Base-by-base conservation (phyloP, 805 yeast species). In the Pichia ethanolica region DNA sequence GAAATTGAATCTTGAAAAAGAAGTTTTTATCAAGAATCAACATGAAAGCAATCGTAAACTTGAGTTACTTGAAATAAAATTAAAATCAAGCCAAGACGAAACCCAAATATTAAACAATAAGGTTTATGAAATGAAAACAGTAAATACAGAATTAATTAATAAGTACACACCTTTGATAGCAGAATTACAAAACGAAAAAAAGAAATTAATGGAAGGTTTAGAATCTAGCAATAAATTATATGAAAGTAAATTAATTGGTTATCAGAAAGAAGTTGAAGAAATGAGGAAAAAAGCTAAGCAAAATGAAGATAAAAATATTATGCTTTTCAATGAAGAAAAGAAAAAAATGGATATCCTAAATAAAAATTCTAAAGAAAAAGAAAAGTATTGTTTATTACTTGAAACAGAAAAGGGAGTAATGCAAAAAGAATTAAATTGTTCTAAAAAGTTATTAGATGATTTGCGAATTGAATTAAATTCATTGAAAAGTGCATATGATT, bases 91-190 rank as follows among this genome's bases (percentile, higher is more conserved):
- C n/a, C 8, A 38, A 30, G 13, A 20, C 8, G 44, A 40, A 7
- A 14, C 47, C 11, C 3, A 25, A 27, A 32, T 7, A 5, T 5
- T 51, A 2, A 47, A 34, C 9, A 43, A 47, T 13, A 43, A 49
- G 9, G 25, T 54, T 14, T 8, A 65, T 41, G 68, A 70, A 52
- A 39, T 71, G 20, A 58, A 64, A 25, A 64, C 71, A 1, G 73
- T 70, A 52, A 56, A 56, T 20, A 70, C 68, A 28, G 59, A 70
- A 4, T 54, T 63, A 36, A 61, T 61, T 27, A 57, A 68, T 14
- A 55, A 67, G 1, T 51, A 54, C 5, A 20, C 13, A 10, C 8
- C n/a, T 1, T 20, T 20, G 20, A 20, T 20, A 20, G 20, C 20
- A 20, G 20, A 20, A 20, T 20, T 20, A 20, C 4, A 30, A 3